These are phyloP conservation scores for Cryptosporidium ryanae DNA, from an alignment of 169 alveolate species.

Conservation along the genomic window DNA sequence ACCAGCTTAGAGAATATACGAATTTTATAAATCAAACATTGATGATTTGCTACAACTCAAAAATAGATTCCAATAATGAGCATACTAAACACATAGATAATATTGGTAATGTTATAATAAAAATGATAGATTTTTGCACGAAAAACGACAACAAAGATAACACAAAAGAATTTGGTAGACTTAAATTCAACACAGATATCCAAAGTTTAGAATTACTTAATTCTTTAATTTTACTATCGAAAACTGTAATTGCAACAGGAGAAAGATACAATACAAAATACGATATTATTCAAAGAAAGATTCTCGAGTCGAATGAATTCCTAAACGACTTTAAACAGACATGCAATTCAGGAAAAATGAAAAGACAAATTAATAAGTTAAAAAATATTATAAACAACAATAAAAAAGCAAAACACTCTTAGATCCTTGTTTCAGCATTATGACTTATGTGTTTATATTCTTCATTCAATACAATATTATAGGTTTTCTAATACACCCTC, in stretches of 20 bases:
- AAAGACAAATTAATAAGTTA: conserved; percentile 54
- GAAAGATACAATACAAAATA: background rate
- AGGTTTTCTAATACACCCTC: no score
- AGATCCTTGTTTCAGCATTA: background rate
- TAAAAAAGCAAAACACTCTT: background rate
- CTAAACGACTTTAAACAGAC: conserved; percentile 9
- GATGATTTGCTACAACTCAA: background rate
- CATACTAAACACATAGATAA: background rate
- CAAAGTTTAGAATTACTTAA: conserved; percentile 41
- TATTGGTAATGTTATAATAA: conserved; percentile 15
- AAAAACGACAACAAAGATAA: background rate
- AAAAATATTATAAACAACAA: conserved; percentile 25
- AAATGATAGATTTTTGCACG: conserved; percentile 20
- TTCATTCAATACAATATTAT: no score
- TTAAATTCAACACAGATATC: conserved; percentile 41
- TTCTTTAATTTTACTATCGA: conserved; percentile 26
- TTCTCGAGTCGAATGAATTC: conserved; percentile 17
- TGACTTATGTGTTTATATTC: no score
- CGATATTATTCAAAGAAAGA: conserved; percentile 1
- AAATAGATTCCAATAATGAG: background rate
- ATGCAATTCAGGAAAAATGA: conserved; percentile 40
- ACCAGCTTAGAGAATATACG: conserved; percentile 60
- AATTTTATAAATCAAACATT: conserved; percentile 21
- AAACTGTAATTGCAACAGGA: conserved; percentile 1
- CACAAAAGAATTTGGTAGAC: background rate